Conservation (phyloP, 2,329 filamentous ascomycete species). For the Acrocalymma vagum region DNA sequence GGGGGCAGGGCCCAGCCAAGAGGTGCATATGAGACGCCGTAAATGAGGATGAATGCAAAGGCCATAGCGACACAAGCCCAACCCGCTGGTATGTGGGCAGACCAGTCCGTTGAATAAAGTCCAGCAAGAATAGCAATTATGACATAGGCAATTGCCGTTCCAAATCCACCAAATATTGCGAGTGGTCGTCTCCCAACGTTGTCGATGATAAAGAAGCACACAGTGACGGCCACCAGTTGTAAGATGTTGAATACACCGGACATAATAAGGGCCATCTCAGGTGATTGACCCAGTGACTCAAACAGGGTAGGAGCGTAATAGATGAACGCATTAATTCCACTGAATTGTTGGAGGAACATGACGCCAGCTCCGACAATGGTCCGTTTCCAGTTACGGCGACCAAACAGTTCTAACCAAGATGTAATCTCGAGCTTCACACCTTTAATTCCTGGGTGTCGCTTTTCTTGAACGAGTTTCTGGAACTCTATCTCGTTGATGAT, state of each 20-base stretch:
- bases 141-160: constrained; percentile 54
- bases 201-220: constrained; percentile 22
- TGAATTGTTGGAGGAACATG: constrained; percentile 50
- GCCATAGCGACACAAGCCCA: constrained; percentile 13
- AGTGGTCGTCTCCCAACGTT: constrained; percentile 14
- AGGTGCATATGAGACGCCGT: constrained; percentile 12
- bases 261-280: constrained; percentile 42
- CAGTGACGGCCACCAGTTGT: constrained; percentile 4
- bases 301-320: constrained; percentile 68
- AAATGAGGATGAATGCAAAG: constrained; percentile 6
- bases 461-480: constrained; percentile 52
- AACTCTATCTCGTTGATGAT: constrained; percentile 60
- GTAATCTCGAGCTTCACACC: constrained; percentile 50
- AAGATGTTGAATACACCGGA: constrained; percentile 12
- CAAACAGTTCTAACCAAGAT: constrained; percentile 55
- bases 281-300: constrained; percentile 43
- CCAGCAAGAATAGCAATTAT: constrained; percentile 47
- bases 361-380: constrained; percentile 41
- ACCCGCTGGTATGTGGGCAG: constrained; percentile 2
- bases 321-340: constrained; percentile 54
- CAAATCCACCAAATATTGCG: constrained; percentile 17
- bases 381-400: constrained; percentile 47
- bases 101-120: constrained; percentile 4
- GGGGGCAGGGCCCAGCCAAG: constrained; percentile 52
- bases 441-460: constrained; percentile 40